A percentile compares a stretch with the other conserved stretches of the same genome.
These are phyloP conservation scores for Acacia melanoxylon DNA, from an alignment of 306 rosid species.

Conservation along the genomic window DNA sequence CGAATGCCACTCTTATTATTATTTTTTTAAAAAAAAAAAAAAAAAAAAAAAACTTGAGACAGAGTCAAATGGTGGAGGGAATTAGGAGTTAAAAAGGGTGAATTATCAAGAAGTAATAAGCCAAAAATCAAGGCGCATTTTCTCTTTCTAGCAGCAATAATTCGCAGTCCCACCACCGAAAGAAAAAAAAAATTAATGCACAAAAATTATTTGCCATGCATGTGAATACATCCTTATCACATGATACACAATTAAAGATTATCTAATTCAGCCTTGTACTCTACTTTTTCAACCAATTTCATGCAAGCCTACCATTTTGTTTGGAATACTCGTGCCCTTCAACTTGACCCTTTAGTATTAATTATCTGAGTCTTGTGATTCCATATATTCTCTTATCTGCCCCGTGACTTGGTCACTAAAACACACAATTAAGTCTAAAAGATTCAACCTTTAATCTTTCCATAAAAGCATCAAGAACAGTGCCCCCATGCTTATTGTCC, in stretches of 20 bases:
- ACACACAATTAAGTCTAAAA: background rate
- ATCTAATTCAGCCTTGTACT: background rate
- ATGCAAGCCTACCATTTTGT: constrained; percentile 1
- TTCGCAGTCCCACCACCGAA: constrained; percentile 41
- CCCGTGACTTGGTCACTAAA: constrained; percentile 54
- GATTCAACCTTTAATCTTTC: constrained; percentile 17
- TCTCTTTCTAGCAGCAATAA: background rate
- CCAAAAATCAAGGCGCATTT: constrained; percentile 37
- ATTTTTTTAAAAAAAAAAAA: too few relatives aligned
- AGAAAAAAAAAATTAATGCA: background rate
- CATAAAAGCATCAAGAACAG: background rate
- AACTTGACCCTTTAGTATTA: constrained; percentile 7
- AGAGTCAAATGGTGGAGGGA: background rate
- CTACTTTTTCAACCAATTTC: constrained; percentile 19
- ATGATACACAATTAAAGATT: constrained; percentile 29
- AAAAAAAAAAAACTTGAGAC: background rate
- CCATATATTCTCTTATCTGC: background rate
- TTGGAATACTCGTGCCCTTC: constrained; percentile 13
- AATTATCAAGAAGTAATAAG: background rate
- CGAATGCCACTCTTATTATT: too few relatives aligned
- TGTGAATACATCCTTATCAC: constrained; percentile 50
- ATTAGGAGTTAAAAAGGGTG: background rate
- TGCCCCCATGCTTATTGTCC: background rate
- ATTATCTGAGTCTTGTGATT: constrained; percentile 50
- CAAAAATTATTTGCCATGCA: constrained; percentile 36